Evolutionary conservation across 2,329 filamentous ascomycete genomes (phyloP).

Genomic region (Monosporascus sp.): DNA sequence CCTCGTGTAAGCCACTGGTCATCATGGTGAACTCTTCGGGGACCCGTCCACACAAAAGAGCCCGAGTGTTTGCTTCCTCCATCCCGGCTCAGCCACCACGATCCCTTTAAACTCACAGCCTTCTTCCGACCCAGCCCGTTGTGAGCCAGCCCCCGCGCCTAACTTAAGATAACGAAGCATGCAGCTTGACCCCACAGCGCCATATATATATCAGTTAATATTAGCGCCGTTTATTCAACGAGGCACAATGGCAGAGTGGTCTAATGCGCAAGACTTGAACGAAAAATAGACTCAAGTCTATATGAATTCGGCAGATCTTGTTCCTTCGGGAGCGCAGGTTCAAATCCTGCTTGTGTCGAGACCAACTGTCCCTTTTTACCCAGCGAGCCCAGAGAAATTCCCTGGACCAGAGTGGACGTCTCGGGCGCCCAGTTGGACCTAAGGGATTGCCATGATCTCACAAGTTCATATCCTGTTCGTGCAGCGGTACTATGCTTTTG

Average conservation of each 20-base stretch:
- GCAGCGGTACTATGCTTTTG: neutral
- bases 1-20: no score
- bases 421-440: neutral
- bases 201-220: no score
- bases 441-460: constrained; percentile 1
- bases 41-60: no score
- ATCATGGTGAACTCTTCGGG: no score
- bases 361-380: neutral
- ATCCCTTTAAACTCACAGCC: no score
- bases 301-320: constrained; percentile 18
- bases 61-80: no score
- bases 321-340: constrained; percentile 26
- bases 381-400: neutral
- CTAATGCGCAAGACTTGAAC: constrained; percentile 28
- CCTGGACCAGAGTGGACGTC: neutral
- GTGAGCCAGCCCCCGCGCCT: no score
- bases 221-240: neutral
- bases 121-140: no score
- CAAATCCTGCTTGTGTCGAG: constrained; percentile 24
- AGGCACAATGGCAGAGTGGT: constrained; percentile 24
- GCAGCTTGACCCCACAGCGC: no score
- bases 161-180: no score
- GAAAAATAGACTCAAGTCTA: neutral
- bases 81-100: no score
- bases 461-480: constrained; percentile 1